Evolutionary conservation across 2,329 filamentous ascomycete genomes (phyloP).

Genomic region (Trichoderma endophyticum): DNA sequence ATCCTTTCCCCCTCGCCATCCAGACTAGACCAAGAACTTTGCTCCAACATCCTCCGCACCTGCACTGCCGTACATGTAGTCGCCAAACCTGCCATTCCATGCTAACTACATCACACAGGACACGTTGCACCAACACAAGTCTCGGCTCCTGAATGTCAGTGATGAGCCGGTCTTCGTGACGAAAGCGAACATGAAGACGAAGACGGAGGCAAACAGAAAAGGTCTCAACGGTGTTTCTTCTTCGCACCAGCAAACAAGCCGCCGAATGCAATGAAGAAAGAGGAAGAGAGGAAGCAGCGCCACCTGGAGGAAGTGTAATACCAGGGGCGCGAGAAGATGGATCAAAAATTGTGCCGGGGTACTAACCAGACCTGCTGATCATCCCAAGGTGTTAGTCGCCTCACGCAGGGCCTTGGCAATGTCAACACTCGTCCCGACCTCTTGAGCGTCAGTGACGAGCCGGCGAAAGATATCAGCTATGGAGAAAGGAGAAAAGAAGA

Average conservation of each 20-base stretch:
- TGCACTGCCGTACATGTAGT: background rate
- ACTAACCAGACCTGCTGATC: background rate
- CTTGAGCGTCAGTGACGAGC: background rate
- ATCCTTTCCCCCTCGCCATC: background rate
- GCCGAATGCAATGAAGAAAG: constrained; percentile 4
- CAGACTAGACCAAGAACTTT: background rate
- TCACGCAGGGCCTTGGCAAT: constrained; percentile 8
- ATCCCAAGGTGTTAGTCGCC: constrained; percentile 9
- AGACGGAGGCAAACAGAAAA: background rate
- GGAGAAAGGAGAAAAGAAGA: background rate
- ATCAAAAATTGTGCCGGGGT: constrained; percentile 1
- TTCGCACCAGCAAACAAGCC: background rate
- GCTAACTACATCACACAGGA: background rate
- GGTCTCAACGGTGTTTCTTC: background rate
- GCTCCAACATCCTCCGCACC: background rate
- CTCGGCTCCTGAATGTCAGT: background rate
- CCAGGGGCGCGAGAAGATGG: background rate
- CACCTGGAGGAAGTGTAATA: constrained; percentile 5
- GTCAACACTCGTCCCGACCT: background rate
- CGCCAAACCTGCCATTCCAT: background rate
- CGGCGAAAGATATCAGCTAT: background rate
- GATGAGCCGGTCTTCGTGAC: background rate
- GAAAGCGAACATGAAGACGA: background rate
- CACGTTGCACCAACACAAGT: background rate
- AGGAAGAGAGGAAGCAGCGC: background rate